Percentiles rank a stretch among this genome's conserved stretches.
Conservation (phyloP, 2,329 filamentous ascomycete species). For the Blastomyces percursus region DNA sequence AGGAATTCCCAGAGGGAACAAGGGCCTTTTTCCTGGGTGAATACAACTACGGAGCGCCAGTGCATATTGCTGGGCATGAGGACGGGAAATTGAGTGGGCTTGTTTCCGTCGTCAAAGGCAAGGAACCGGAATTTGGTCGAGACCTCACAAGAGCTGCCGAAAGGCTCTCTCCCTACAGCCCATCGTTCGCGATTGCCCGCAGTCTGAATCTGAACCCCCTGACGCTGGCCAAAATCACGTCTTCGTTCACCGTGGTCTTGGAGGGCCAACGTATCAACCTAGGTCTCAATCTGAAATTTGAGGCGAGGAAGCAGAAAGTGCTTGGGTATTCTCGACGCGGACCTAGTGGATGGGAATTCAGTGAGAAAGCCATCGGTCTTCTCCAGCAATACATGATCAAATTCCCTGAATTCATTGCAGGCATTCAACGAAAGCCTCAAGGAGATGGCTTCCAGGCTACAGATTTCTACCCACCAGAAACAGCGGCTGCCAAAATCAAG, state of each 20-base stretch:
- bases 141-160: constrained; percentile 62
- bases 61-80: constrained; percentile 67
- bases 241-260: constrained; percentile 76
- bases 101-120: constrained; percentile 59
- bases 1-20: constrained; percentile 78
- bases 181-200: constrained; percentile 79
- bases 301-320: constrained; percentile 89
- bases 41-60: constrained; percentile 78
- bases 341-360: constrained; percentile 89
- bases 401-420: constrained; percentile 92
- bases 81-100: constrained; percentile 67
- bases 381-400: constrained; percentile 81
- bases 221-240: constrained; percentile 89
- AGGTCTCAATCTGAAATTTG: constrained; percentile 93
- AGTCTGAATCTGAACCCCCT: constrained; percentile 72
- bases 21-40: constrained; percentile 90
- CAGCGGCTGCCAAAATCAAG: constrained; percentile 71
- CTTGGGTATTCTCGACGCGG: constrained; percentile 87
- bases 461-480: constrained; percentile 68
- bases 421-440: constrained; percentile 72
- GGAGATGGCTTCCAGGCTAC: constrained; percentile 74
- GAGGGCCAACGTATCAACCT: constrained; percentile 78
- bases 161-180: constrained; percentile 61
- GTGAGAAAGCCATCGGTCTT: constrained; percentile 66
- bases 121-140: constrained; percentile 71